phyloP scores from a whole-genome alignment of 768 basidiomycete genomes.

The Macrocybe gigantea region DNA sequence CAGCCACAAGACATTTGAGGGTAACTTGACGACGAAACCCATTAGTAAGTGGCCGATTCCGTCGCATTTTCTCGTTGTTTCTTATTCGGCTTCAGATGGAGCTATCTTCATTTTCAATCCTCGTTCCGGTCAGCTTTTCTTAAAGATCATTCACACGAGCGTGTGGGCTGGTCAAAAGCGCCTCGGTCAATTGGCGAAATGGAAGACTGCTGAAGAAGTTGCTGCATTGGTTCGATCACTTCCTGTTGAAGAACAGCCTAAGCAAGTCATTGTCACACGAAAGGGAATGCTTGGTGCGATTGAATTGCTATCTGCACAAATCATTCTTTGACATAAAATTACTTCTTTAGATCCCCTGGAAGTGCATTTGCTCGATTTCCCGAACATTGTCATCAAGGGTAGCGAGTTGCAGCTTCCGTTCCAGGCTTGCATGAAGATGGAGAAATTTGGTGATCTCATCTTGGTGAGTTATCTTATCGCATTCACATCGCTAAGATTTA shows the following conservation, averaged over 20 bases:
- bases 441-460: conserved; percentile 98
- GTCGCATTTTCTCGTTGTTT: not conserved
- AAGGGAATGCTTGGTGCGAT: conserved; percentile 96
- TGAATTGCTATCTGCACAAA: not conserved
- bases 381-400: conserved; percentile 99
- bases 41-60: conserved; percentile 58
- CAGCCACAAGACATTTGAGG: conserved; percentile 98
- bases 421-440: conserved; percentile 99
- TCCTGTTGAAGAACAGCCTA: conserved; percentile 99
- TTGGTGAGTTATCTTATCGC: conserved; percentile 38
- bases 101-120: conserved; percentile 99
- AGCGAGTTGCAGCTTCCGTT: conserved; percentile 97
- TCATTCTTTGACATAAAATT: conserved; percentile 3
- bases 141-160: conserved; percentile 99
- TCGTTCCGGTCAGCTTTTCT: conserved; percentile 93
- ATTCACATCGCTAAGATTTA: not conserved
- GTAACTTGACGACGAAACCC: conserved; percentile 98
- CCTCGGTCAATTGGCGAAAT: conserved; percentile 98
- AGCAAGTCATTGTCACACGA: conserved; percentile 98
- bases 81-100: conserved; percentile 48
- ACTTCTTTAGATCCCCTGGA: conserved; percentile 72
- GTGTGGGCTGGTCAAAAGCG: conserved; percentile 99
- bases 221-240: conserved; percentile 94
- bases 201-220: conserved; percentile 99
- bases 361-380: conserved; percentile 99